Conservation (phyloP, 441 rosid species). For the Daphne laureola region DNA sequence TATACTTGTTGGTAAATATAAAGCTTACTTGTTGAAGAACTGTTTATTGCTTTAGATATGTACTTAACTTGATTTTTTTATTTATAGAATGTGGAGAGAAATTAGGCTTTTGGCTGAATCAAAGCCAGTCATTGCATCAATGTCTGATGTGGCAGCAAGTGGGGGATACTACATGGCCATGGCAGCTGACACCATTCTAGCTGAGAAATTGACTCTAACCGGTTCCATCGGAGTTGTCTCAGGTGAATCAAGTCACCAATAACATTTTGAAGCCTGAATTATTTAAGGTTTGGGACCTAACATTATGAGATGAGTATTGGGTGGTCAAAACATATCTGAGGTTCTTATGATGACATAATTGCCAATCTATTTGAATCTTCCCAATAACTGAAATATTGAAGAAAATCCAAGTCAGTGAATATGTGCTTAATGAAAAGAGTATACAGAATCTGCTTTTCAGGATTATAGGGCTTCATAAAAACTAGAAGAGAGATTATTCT, state of each 20-base stretch:
- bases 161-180: constrained; percentile 99
- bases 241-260: constrained; percentile 34
- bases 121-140: constrained; percentile 87
- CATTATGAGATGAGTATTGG: constrained; percentile 1
- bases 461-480: too few species aligned
- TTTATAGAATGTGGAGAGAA: constrained; percentile 95
- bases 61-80: too few species aligned
- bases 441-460: too few species aligned
- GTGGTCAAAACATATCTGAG: not conserved
- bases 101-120: constrained; percentile 74
- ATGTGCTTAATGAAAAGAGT: too few species aligned
- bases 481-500: too few species aligned
- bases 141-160: constrained; percentile 96
- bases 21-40: too few species aligned
- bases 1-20: too few species aligned
- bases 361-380: too few species aligned
- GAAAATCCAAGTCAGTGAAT: too few species aligned
- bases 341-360: too few species aligned
- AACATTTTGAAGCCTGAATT: constrained; percentile 5
- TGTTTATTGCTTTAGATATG: too few species aligned
- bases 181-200: constrained; percentile 74
- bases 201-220: constrained; percentile 81
- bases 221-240: constrained; percentile 97
- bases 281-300: not conserved
- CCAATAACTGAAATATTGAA: too few species aligned